These are phyloP conservation scores for Termitomyces titanicus DNA, from an alignment of 768 basidiomycete genomes.

Conservation along the genomic window DNA sequence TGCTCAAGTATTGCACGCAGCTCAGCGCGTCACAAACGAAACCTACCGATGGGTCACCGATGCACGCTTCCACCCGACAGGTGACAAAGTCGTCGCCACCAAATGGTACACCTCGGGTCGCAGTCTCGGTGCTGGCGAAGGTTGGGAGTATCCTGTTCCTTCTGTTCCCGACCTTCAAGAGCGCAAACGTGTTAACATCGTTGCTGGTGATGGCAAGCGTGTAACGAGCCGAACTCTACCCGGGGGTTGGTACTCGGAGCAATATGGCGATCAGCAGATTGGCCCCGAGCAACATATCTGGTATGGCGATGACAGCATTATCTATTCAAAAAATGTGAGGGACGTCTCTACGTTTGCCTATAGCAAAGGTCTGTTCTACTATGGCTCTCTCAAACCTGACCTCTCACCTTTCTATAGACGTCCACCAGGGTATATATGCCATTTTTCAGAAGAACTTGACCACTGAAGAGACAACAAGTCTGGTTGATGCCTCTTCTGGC, in stretches of 20 bases:
- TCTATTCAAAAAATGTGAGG: conserved; percentile 62
- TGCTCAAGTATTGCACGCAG: conserved; percentile 16
- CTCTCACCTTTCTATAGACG: conserved; percentile 37
- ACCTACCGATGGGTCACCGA: conserved; percentile 72
- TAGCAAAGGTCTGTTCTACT: conserved; percentile 51
- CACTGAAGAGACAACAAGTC: conserved; percentile 41
- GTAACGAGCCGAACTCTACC: conserved; percentile 47
- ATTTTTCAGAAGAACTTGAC: conserved; percentile 69
- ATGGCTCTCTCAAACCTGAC: too few relatives aligned
- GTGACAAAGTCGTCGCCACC: conserved; percentile 60
- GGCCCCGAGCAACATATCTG: conserved; percentile 72
- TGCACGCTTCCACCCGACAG: conserved; percentile 67
- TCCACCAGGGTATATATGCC: conserved; percentile 67
- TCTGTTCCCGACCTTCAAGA: conserved; percentile 31
- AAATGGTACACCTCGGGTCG: conserved; percentile 72
- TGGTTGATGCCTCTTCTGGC: conserved; percentile 58
- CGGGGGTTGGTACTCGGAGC: conserved; percentile 52
- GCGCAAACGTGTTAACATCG: conserved; percentile 42
- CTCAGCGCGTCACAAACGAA: conserved; percentile 62
- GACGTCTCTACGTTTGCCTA: conserved; percentile 52
- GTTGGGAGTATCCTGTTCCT: conserved; percentile 64
- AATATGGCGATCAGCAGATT: conserved; percentile 69
- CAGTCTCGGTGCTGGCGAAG: conserved; percentile 69
- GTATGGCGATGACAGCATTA: conserved; percentile 50
- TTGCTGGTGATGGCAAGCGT: conserved; percentile 1